Base-by-base conservation (phyloP, 805 yeast genomes). In the Lipomyces lipofer region DNA sequence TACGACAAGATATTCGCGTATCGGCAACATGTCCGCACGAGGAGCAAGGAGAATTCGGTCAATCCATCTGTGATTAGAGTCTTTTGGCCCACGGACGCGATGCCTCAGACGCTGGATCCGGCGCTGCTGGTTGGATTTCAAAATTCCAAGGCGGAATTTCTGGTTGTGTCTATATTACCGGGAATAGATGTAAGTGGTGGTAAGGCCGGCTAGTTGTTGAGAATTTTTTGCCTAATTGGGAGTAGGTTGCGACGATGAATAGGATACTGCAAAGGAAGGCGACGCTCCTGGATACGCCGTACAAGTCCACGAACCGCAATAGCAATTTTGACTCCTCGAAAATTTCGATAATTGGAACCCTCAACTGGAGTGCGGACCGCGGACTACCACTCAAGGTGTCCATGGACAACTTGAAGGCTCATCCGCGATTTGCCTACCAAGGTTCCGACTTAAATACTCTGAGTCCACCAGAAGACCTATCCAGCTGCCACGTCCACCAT, bases 1-100 rank as follows among this genome's bases (percentile, higher is more conserved):
- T 51, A 47, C 15, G 49, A 43, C 44, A 32, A 49, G 24, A 45
- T 56, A 8, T 56, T 56, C 25, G 25, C 42, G 4, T 52, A 35
- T 22, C 46, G 59, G 4, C 22, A 15, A 13, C 22, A 19, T 13
- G 43, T 48, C 5, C 13, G 13, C 12, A 5, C 39, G 13, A 21
- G 44, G 2, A 22, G 30, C n/a, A 9, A 12, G 6, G 22, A 33
- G 9, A 19, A 43, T 9, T 36, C 36, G 3, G 32, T 6, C 9
- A 13, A 43, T 12, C 54, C 59, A 2, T 25, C 42, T 7, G 40
- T 51, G 21, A 35, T 47, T 12, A 45, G 59, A 5, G 47, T 60
- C 7, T 63, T 63, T 47, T 64, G 66, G 66, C 66, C 67, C 15
- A 35, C 48, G 4, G 60, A 63, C 43, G 47, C 47, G 13, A 22